Conservation (phyloP, 2,329 filamentous ascomycete genomes). For the Penicillium palitans region DNA sequence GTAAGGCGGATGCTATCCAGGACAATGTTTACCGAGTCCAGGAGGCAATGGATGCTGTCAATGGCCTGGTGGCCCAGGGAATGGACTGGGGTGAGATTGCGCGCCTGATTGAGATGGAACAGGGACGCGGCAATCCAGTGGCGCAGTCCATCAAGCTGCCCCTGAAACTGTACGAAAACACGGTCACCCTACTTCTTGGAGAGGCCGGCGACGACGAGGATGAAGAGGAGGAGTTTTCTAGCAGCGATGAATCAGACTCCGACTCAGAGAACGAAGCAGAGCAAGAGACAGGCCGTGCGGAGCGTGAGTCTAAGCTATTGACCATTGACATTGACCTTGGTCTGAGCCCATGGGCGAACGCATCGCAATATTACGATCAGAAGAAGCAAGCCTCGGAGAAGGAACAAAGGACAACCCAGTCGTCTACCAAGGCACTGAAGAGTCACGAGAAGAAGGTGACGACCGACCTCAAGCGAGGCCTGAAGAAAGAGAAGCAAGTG, state of each 20-base stretch:
- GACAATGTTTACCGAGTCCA: slow-evolving; percentile 88
- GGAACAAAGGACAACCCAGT: slow-evolving; percentile 79
- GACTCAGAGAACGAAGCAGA: slow-evolving; percentile 38
- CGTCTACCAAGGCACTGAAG: slow-evolving; percentile 79
- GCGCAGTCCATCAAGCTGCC: slow-evolving; percentile 84
- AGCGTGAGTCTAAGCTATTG: slow-evolving; percentile 50
- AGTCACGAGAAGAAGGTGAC: slow-evolving; percentile 86
- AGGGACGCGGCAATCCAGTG: slow-evolving; percentile 76
- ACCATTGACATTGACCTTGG: slow-evolving; percentile 81
- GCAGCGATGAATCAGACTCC: slow-evolving; percentile 61
- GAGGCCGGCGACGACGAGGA: slow-evolving; percentile 68
- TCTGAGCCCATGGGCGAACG: slow-evolving; percentile 83
- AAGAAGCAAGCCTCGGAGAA: slow-evolving; percentile 81
- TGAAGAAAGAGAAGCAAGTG: slow-evolving; percentile 90
- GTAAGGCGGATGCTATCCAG: slow-evolving; percentile 87
- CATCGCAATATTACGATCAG: slow-evolving; percentile 87
- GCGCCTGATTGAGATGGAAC: slow-evolving; percentile 83
- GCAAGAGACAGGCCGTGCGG: slow-evolving; percentile 24
- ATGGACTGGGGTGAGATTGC: slow-evolving; percentile 98
- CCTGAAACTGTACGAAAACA: slow-evolving; percentile 86
- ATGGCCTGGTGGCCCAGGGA: slow-evolving; percentile 83
- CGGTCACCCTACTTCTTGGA: slow-evolving; percentile 74
- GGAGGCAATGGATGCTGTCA: slow-evolving; percentile 89
- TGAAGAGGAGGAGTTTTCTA: slow-evolving; percentile 63
- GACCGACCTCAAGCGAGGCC: slow-evolving; percentile 77